These are phyloP conservation scores for Ceriops decandra DNA, from an alignment of 345 rosid genomes.

Conservation along the genomic window DNA sequence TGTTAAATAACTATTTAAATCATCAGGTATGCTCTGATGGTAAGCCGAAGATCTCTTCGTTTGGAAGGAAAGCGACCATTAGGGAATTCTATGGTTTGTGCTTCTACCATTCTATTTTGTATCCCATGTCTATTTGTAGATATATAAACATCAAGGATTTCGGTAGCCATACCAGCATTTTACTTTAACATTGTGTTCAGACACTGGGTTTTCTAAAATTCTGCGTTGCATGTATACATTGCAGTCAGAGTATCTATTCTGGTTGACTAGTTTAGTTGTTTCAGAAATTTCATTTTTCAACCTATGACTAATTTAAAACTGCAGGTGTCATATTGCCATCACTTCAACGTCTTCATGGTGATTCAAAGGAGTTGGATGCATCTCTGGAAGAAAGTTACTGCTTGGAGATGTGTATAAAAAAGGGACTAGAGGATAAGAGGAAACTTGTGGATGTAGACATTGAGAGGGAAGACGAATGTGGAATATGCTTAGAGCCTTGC, in stretches of 20 bases:
- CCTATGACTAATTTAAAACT: slow-evolving; percentile 11
- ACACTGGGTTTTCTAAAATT: neutral
- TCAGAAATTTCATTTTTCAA: neutral
- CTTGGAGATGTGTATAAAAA: slow-evolving; percentile 20
- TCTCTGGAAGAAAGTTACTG: slow-evolving; percentile 12
- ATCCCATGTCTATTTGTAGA: too few species aligned
- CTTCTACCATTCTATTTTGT: slow-evolving; percentile 1
- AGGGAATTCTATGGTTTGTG: slow-evolving; percentile 29
- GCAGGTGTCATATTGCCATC: slow-evolving; percentile 30
- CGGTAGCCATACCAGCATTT: too few species aligned
- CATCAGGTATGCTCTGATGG: slow-evolving; percentile 27
- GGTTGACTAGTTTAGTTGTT: slow-evolving; percentile 1
- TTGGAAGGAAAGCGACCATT: slow-evolving; percentile 25
- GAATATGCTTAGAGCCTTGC: slow-evolving; percentile 34
- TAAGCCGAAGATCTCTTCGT: slow-evolving; percentile 16
- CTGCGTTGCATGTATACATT: neutral
- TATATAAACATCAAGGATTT: too few species aligned
- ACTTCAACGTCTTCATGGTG: slow-evolving; percentile 25
- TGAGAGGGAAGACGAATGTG: slow-evolving; percentile 31
- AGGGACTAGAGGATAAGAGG: slow-evolving; percentile 21
- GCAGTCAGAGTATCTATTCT: neutral
- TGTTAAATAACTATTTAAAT: neutral
- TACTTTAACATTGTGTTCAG: too few species aligned
- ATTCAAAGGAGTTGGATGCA: slow-evolving; percentile 10
- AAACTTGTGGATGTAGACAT: slow-evolving; percentile 14